Evolutionary conservation across 768 basidiomycete genomes (phyloP), one percentile per base, ranked within the genome.

Genomic region (Baorangia bicolor): DNA sequence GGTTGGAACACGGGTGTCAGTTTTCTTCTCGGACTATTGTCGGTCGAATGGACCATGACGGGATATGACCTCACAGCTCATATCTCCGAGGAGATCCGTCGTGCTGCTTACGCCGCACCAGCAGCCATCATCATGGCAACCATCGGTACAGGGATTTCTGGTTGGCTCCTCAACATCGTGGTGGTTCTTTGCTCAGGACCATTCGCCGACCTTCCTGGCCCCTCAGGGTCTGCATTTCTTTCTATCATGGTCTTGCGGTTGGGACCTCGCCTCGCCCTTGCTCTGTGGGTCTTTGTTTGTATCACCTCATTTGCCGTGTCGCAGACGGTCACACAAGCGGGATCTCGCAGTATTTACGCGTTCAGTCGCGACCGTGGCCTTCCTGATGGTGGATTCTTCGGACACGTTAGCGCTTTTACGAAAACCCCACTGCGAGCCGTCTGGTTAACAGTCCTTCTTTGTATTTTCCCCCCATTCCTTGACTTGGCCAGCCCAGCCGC

Each of bases 81-180:
- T n/a, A n/a, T n/a, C n/a, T n/a, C n/a, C n/a, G n/a, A n/a, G n/a
- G n/a, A n/a, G n/a, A n/a, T n/a, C n/a, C n/a, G n/a, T n/a, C n/a
- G n/a, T n/a, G n/a, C n/a, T n/a, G n/a, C n/a, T n/a, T n/a, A n/a
- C n/a, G n/a, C n/a, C 27, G 73, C 74, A 28, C 74, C 74, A 40
- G 67, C 68, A 33, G 75, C 79, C 5, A 77, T 77, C 55, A 72
- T 78, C 62, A 73, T 74, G 31, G 74, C 78, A 18, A 73, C 70
- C 21, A 66, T 80, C 33, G 78, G 78, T 28, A 78, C 78, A 0
- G 75, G 74, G 44, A 60, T 78, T 25, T 63, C 78, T 52, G 82
- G 83, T 25, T 85, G 83, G 83, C 57, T 85, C 18, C 78, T 85
- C 59, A 86, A 85, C 69, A 82, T 86, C 58, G 77, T 80, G 9